Conservation (phyloP, 257 asterid genomes). For the Vinca minor region DNA sequence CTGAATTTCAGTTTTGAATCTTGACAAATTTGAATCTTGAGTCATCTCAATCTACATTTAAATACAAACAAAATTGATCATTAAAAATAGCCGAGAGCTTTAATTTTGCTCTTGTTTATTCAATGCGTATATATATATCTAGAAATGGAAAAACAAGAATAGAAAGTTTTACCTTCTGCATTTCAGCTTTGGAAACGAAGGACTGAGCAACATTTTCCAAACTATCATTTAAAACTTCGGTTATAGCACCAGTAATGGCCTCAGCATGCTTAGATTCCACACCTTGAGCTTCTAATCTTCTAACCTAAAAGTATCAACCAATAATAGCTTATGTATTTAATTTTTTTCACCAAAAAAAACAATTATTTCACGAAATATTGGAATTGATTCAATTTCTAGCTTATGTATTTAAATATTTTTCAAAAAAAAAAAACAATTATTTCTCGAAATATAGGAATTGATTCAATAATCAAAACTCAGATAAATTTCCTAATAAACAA, state of each 20-base stretch:
- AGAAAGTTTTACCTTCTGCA: constrained; percentile 44
- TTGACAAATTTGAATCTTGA: constrained; percentile 69
- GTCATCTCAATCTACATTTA: constrained; percentile 60
- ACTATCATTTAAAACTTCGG: constrained; percentile 63
- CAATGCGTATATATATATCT: not conserved
- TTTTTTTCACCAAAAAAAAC: no score
- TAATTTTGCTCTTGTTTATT: not conserved
- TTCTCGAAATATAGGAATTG: no score
- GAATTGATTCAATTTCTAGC: no score
- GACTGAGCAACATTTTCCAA: constrained; percentile 65
- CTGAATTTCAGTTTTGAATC: constrained; percentile 74
- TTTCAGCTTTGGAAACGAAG: constrained; percentile 68
- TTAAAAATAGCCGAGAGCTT: no score
- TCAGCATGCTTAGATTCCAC: constrained; percentile 86
- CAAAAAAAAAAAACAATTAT: no score
- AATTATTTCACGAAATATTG: constrained; percentile 1
- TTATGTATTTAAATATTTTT: no score
- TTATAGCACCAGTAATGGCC: constrained; percentile 70
- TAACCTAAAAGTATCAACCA: constrained; percentile 39
- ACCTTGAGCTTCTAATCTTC: constrained; percentile 77
- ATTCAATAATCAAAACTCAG: constrained; percentile 1
- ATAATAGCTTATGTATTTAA: not conserved
- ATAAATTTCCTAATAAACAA: not conserved
- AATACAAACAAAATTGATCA: not conserved
- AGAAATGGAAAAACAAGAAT: not conserved